Evolutionary conservation across 345 rosid species (phyloP), one percentile per base, ranked within the genome.

Genomic region (Populus davidiana): DNA sequence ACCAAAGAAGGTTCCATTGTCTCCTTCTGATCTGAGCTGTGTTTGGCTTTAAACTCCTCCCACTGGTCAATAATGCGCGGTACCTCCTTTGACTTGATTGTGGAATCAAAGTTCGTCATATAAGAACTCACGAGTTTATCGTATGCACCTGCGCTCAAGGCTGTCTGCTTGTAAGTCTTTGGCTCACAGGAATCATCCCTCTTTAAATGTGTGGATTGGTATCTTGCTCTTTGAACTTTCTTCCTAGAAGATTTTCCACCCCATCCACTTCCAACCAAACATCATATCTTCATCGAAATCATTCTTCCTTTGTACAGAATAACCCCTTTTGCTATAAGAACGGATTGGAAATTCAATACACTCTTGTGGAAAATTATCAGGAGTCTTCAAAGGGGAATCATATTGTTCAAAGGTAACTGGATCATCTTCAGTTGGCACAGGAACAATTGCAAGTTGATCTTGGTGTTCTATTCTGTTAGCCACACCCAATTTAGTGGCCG

Each of bases 81-180:
- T 39, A 87, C 93, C 39, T 90, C 90, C 78, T 84, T 85, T 44
- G 83, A 81, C 33, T 81, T 69, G 65, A 71, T 86, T 38, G 91
- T 85, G 18, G 88, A 84, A 78, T 92, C 93, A 49, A 92, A 90
- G 72, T 87, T 92, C 83, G 82, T 94, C 95, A 96, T 91, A 77
- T 88, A 91, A 2, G 92, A 85, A 75, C 82, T 84, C 63, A 96
- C 92, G 41, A 96, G 82, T 78, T 90, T 90, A 83, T 85, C 86
- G 79, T 89, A 96, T 1, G 93, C 92, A 68, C 94, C 94, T 0
- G 93, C 91, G 77, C 93, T 91, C 47, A 96, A 77, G 9, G 95
- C 81, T 73, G 80, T 81, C 74, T 79, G 88, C 77, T 70, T 92
- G 44, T 67, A 81, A 21, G 83, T 78, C 70, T 44, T 31, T 67